Conservation (phyloP, 768 basidiomycete species). For the Suillus ampliporus region DNA sequence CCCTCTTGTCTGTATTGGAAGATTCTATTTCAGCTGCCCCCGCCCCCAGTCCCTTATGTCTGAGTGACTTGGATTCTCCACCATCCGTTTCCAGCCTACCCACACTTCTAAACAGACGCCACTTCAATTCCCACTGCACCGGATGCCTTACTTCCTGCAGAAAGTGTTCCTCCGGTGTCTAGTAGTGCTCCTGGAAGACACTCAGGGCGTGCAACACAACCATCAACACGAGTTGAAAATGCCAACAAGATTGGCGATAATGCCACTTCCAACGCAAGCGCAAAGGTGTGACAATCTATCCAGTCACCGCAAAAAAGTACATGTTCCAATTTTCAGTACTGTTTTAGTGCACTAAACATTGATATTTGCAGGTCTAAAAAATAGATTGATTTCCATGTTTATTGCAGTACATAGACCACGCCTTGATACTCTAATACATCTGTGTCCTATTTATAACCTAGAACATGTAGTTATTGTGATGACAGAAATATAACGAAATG, state of each 20-base stretch:
- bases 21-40: no score
- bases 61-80: not conserved
- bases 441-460: not conserved
- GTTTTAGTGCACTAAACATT: not conserved
- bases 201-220: not conserved
- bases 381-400: no score
- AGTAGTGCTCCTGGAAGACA: not conserved
- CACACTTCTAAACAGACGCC: not conserved
- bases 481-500: no score
- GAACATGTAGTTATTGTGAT: not conserved
- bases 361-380: not conserved
- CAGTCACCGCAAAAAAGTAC: not conserved
- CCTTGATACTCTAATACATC: not conserved
- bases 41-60: no score
- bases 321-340: not conserved
- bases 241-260: not conserved
- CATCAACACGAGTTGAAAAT: not conserved
- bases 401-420: not conserved
- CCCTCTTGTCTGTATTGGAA: no score
- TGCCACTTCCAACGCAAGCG: not conserved
- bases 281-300: not conserved
- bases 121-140: not conserved
- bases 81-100: not conserved
- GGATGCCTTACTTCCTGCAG: not conserved
- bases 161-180: not conserved